A percentile compares a stretch with the other conserved stretches of the same genome.
phyloP scores from a whole-genome alignment of 345 rosid genomes.

The Eucalyptus sideroxylon region DNA sequence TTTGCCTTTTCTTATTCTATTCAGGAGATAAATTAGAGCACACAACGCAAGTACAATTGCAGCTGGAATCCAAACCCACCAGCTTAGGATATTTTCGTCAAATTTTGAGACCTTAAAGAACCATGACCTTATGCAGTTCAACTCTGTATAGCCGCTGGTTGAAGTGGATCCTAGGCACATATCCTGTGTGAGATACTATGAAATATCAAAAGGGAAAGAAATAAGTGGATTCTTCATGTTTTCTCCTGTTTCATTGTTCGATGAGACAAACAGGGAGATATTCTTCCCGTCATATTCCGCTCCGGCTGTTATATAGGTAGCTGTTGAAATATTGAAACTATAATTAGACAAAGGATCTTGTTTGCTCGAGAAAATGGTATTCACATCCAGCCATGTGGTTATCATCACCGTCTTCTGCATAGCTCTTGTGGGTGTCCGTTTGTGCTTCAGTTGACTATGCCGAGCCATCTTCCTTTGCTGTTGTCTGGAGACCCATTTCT shows the following conservation, averaged over 20 bases:
- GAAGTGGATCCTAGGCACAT: constrained; percentile 65
- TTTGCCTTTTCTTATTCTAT: constrained; percentile 7
- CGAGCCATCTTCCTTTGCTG: constrained; percentile 60
- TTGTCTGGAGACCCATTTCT: not conserved
- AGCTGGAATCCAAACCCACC: not conserved
- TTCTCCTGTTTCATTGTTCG: not conserved
- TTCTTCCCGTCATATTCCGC: constrained; percentile 1
- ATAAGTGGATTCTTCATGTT: constrained; percentile 9
- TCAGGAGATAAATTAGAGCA: not conserved
- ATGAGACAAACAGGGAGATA: constrained; percentile 29
- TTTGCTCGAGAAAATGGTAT: constrained; percentile 18
- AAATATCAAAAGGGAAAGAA: constrained; percentile 29
- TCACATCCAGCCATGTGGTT: constrained; percentile 59
- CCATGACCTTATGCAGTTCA: constrained; percentile 56
- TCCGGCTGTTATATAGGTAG: not conserved
- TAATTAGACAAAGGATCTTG: constrained; percentile 22
- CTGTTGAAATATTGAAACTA: constrained; percentile 9
- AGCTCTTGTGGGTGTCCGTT: constrained; percentile 42
- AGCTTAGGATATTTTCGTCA: not conserved
- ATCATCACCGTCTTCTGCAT: constrained; percentile 27
- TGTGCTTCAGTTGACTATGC: constrained; percentile 28
- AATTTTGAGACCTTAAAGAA: constrained; percentile 21
- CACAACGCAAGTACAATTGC: not conserved
- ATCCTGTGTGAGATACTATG: constrained; percentile 31
- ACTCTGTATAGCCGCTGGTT: constrained; percentile 19